A percentile compares a stretch with the other conserved stretches of the same genome.
Conservation (phyloP, 2,329 filamentous ascomycete genomes). For the Curvularia hawaiiensis region DNA sequence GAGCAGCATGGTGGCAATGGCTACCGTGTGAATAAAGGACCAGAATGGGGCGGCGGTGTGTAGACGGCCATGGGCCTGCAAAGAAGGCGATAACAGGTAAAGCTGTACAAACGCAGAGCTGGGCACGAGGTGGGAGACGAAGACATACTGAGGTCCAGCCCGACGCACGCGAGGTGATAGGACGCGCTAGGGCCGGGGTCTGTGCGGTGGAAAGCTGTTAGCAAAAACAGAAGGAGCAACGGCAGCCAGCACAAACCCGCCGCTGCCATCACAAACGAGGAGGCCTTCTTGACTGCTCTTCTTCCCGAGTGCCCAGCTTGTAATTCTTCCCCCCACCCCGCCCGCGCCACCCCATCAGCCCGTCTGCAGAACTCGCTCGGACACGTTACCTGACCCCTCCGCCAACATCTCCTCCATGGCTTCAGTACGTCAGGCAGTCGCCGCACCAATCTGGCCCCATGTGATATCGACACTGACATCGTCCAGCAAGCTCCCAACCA, state of each 20-base stretch:
- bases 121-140: background rate
- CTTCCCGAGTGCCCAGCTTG: conserved; percentile 11
- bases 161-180: conserved; percentile 23
- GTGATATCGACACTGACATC: conserved; percentile 29
- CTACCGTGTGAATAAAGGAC: background rate
- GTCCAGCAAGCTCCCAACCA: conserved; percentile 56
- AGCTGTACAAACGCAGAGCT: background rate
- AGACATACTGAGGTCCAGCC: conserved; percentile 16
- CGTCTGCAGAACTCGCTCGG: conserved; percentile 22
- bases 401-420: conserved; percentile 35
- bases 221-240: conserved; percentile 39
- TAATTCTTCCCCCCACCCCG: conserved; percentile 17
- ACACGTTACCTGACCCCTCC: conserved; percentile 29
- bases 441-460: conserved; percentile 11
- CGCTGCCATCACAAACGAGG: conserved; percentile 36
- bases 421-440: conserved; percentile 36
- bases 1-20: background rate
- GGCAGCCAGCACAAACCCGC: conserved; percentile 24
- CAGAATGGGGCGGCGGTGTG: no score
- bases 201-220: conserved; percentile 30
- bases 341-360: conserved; percentile 13
- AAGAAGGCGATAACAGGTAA: background rate
- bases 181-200: conserved; percentile 26
- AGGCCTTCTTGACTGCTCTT: conserved; percentile 26
- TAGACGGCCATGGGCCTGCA: background rate